phyloP scores from a whole-genome alignment of 2,329 filamentous ascomycete genomes.

The Colletotrichum gloeosporioides region DNA sequence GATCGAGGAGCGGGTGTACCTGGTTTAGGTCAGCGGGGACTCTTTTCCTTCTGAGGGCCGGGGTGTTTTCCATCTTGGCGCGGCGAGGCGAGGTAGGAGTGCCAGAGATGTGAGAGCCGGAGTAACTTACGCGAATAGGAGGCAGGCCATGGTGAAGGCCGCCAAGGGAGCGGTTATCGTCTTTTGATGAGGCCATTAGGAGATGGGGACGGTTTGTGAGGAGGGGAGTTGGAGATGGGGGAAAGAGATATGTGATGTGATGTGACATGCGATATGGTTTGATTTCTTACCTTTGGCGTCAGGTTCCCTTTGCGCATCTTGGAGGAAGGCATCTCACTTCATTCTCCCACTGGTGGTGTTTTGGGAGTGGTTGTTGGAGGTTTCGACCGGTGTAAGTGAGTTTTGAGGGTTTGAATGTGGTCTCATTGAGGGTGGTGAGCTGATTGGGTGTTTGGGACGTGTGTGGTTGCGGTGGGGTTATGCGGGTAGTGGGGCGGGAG shows the following conservation, averaged over 20 bases:
- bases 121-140: conserved; percentile 50
- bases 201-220: background rate
- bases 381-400: background rate
- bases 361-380: background rate
- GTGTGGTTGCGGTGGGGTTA: background rate
- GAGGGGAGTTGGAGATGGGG: background rate
- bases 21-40: conserved; percentile 19
- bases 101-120: background rate
- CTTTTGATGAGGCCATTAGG: conserved; percentile 27
- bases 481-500: background rate
- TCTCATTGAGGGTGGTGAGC: conserved; percentile 3
- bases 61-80: background rate
- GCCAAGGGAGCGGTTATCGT: conserved; percentile 55
- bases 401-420: background rate
- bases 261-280: background rate
- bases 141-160: conserved; percentile 58
- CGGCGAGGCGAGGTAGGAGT: background rate
- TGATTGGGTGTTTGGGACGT: background rate
- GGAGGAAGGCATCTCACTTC: background rate
- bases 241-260: background rate
- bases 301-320: conserved; percentile 22
- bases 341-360: background rate
- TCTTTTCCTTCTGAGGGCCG: background rate
- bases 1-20: conserved; percentile 48
- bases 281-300: conserved; percentile 15